A percentile compares a stretch with the other conserved stretches of the same genome.
phyloP scores from a whole-genome alignment of 176 grass and related monocot genomes.

The Oryza glaberrima region DNA sequence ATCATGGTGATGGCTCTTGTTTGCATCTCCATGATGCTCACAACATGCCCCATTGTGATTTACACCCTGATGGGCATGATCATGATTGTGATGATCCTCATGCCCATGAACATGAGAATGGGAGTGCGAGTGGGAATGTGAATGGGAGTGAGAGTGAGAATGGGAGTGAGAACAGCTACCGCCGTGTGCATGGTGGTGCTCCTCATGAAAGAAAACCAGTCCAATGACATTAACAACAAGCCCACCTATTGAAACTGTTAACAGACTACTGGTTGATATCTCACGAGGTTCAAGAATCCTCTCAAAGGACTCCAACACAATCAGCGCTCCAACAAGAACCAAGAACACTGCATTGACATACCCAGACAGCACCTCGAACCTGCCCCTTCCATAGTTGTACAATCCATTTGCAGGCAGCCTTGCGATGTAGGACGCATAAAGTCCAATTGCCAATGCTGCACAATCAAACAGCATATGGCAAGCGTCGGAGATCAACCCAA shows the following conservation, averaged over 20 bases:
- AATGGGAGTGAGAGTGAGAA: constrained; percentile 22
- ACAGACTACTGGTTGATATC: constrained; percentile 88
- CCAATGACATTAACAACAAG: constrained; percentile 86
- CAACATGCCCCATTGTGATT: constrained; percentile 41
- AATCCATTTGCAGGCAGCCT: constrained; percentile 84
- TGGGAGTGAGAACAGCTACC: constrained; percentile 81
- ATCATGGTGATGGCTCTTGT: constrained; percentile 36
- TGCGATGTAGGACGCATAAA: constrained; percentile 88
- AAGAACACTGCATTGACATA: constrained; percentile 98
- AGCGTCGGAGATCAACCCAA: constrained; percentile 92
- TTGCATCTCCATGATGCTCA: constrained; percentile 47
- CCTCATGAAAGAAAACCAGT: constrained; percentile 96
- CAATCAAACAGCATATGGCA: constrained; percentile 99
- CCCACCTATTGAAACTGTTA: constrained; percentile 88
- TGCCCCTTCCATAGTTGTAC: constrained; percentile 88
- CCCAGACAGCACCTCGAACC: constrained; percentile 96
- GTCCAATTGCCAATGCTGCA: constrained; percentile 83
- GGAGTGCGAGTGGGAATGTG: constrained; percentile 42
- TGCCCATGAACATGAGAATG: constrained; percentile 40
- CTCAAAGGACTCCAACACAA: constrained; percentile 91
- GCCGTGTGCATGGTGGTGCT: constrained; percentile 97
- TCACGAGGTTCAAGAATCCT: constrained; percentile 95
- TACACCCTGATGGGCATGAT: constrained; percentile 36
- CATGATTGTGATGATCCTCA: constrained; percentile 42
- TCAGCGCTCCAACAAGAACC: constrained; percentile 79